These are phyloP conservation scores for Jamesozyma rosinii DNA, from an alignment of 805 yeast genomes.

Conservation along the genomic window DNA sequence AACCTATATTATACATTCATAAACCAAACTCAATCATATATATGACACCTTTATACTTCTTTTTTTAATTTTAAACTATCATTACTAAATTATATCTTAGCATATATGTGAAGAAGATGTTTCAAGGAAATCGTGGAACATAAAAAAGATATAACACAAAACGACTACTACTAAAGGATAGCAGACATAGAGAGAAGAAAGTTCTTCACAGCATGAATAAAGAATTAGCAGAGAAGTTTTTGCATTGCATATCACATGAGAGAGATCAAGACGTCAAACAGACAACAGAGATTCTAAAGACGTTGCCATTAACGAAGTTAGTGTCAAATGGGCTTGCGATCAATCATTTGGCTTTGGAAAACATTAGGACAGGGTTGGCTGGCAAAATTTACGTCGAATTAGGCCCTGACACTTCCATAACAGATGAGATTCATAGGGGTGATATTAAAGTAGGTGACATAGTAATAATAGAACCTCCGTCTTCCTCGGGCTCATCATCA, in stretches of 20 bases:
- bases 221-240: slow-evolving; percentile 32
- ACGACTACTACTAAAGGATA: too few species aligned
- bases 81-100: too few species aligned
- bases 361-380: slow-evolving; percentile 66
- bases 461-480: slow-evolving; percentile 42
- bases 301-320: slow-evolving; percentile 54
- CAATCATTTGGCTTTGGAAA: slow-evolving; percentile 50
- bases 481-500: slow-evolving; percentile 2
- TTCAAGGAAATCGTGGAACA: too few species aligned
- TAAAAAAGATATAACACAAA: too few species aligned
- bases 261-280: slow-evolving; percentile 44
- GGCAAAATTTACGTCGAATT: slow-evolving; percentile 55
- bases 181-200: too few species aligned
- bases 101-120: too few species aligned
- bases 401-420: slow-evolving; percentile 39
- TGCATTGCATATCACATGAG: slow-evolving; percentile 39
- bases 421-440: slow-evolving; percentile 35
- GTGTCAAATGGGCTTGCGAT: slow-evolving; percentile 69
- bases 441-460: slow-evolving; percentile 68
- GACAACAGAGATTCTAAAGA: slow-evolving; percentile 35
- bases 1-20: not conserved
- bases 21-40: not conserved
- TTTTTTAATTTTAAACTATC: too few species aligned
- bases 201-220: too few species aligned
- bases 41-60: not conserved